Conservation (phyloP, 2,329 filamentous ascomycete species). For the Colletotrichum siamense region DNA sequence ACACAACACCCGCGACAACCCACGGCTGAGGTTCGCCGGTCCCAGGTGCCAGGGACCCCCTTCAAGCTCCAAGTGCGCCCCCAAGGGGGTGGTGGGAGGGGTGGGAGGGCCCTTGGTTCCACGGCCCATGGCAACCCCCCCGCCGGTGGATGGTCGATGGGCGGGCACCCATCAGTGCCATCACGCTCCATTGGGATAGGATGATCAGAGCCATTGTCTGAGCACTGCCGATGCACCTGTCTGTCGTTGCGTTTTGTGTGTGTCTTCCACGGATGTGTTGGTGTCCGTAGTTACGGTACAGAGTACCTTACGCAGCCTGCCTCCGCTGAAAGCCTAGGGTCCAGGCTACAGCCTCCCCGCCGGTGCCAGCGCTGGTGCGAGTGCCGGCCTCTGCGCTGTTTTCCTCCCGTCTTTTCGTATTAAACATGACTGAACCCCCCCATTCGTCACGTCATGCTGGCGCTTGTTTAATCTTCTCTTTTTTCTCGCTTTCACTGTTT, state of each 20-base stretch:
- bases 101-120: background rate
- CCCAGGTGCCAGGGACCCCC: background rate
- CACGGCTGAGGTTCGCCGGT: background rate
- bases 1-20: background rate
- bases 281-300: background rate
- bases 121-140: background rate
- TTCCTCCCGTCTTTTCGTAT: constrained; percentile 4
- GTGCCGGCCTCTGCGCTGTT: constrained; percentile 6
- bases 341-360: constrained; percentile 1
- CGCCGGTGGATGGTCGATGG: background rate
- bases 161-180: constrained; percentile 11
- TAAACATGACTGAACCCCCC: constrained; percentile 10
- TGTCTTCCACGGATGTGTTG: background rate
- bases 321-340: constrained; percentile 1
- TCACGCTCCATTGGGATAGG: constrained; percentile 14
- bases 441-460: constrained; percentile 1
- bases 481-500: background rate
- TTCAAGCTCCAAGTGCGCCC: background rate
- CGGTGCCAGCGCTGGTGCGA: background rate
- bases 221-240: constrained; percentile 17
- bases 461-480: constrained; percentile 1
- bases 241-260: background rate
- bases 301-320: background rate
- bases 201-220: constrained; percentile 20
- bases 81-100: background rate